Conservation (phyloP, 73 alveolate species). For the Paramecium caudatum region DNA sequence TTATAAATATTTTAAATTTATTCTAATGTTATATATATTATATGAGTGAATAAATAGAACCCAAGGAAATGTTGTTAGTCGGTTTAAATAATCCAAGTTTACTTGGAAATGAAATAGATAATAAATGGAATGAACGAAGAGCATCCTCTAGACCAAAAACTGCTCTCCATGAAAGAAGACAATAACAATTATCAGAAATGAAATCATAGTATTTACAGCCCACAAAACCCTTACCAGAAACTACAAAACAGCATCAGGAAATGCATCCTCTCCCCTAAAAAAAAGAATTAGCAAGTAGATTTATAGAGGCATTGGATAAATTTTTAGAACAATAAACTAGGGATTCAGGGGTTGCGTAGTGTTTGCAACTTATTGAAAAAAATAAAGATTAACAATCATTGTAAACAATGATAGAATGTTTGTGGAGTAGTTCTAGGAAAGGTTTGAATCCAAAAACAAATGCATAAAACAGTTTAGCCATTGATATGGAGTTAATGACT, state of each 20-base stretch:
- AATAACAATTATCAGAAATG: constrained; percentile 36
- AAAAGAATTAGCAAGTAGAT: constrained; percentile 18
- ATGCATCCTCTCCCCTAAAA: neutral
- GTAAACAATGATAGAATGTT: constrained; percentile 25
- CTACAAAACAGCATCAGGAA: neutral
- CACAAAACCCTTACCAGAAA: neutral
- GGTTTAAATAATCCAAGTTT: neutral
- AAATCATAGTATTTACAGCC: neutral
- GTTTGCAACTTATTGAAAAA: neutral
- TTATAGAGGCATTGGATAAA: constrained; percentile 5
- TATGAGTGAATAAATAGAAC: no score
- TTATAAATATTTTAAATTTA: constrained; percentile 11
- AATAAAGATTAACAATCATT: constrained; percentile 3
- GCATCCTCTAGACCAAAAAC: neutral
- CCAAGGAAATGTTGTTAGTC: constrained; percentile 14
- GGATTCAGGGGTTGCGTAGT: constrained; percentile 19
- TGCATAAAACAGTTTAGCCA: neutral
- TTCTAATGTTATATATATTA: neutral
- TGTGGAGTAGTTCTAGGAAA: constrained; percentile 33
- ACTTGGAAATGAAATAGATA: neutral
- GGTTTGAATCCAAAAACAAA: constrained; percentile 34
- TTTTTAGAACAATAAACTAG: constrained; percentile 10
- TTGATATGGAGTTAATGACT: constrained; percentile 42
- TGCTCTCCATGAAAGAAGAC: constrained; percentile 50
- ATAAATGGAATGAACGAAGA: constrained; percentile 51